A percentile compares a stretch with the other conserved stretches of the same genome.
These are phyloP conservation scores for Cladophialophora immunda DNA, from an alignment of 2,329 filamentous ascomycete species.

Conservation along the genomic window DNA sequence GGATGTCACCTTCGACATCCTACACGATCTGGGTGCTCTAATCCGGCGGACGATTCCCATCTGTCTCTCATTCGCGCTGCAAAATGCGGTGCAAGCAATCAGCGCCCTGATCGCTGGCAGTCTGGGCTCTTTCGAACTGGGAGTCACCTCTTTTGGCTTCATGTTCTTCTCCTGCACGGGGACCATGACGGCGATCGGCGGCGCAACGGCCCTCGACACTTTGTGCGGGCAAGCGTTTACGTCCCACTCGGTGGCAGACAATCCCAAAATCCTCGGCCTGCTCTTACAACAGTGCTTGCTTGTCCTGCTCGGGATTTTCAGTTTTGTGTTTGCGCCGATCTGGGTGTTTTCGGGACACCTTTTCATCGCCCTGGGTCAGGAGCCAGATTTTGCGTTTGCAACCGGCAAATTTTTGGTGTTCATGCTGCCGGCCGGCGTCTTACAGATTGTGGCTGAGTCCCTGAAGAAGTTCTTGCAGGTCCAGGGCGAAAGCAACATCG, in stretches of 20 bases:
- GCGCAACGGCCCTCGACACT: conserved; percentile 32
- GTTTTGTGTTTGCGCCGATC: conserved; percentile 21
- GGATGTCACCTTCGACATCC: conserved; percentile 9
- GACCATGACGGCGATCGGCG: conserved; percentile 33
- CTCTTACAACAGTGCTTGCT: conserved; percentile 32
- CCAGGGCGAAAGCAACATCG: conserved; percentile 20
- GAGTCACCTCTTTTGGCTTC: conserved; percentile 31
- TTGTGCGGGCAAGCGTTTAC: conserved; percentile 31
- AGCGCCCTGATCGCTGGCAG: conserved; percentile 26
- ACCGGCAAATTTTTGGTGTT: conserved; percentile 24
- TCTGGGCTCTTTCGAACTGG: conserved; percentile 28
- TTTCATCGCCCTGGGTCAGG: conserved; percentile 26
- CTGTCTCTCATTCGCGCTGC: conserved; percentile 29
- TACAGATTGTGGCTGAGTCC: conserved; percentile 29
- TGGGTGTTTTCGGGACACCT: conserved; percentile 31
- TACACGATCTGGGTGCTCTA: conserved; percentile 19
- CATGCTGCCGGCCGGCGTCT: conserved; percentile 26
- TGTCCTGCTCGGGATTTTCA: conserved; percentile 25
- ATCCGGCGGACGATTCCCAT: conserved; percentile 28
- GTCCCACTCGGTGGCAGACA: conserved; percentile 3
- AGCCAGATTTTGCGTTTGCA: conserved; percentile 23
- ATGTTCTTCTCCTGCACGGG: conserved; percentile 32
- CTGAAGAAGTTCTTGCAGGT: conserved; percentile 34
- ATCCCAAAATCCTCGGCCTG: conserved; percentile 27
- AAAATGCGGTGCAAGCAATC: conserved; percentile 32